Evolutionary conservation across 2,329 filamentous ascomycete genomes (phyloP).

Genomic region (Cytospora chrysosperma): DNA sequence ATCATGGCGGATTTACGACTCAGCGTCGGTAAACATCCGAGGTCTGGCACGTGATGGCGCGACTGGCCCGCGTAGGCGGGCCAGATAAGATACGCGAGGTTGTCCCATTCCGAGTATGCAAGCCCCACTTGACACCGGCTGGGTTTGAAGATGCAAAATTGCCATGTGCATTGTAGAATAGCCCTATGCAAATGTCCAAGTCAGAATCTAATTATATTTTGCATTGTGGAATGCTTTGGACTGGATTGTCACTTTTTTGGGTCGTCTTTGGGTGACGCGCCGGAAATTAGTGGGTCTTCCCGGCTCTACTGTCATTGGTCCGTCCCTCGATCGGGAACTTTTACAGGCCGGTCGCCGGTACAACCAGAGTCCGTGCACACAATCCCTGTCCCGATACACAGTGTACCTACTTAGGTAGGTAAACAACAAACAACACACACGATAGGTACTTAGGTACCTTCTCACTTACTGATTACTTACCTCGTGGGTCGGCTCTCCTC

Average conservation of each 20-base stretch:
- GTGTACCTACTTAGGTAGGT: neutral
- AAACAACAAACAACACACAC: conserved; percentile 12
- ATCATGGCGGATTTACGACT: conserved; percentile 14
- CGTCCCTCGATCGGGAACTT: conserved; percentile 2
- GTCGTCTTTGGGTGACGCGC: conserved; percentile 21
- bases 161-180: neutral
- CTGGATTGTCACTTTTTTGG: neutral
- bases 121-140: neutral
- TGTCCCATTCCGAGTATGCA: neutral
- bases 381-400: conserved; percentile 12
- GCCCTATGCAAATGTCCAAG: neutral
- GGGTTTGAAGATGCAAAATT: neutral
- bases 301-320: conserved; percentile 2
- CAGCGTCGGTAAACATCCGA: neutral
- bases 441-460: neutral
- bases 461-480: neutral
- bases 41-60: conserved; percentile 14
- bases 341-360: conserved; percentile 18
- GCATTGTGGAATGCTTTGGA: neutral
- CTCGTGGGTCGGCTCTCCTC: neutral
- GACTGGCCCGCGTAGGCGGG: conserved; percentile 8
- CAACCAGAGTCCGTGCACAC: conserved; percentile 21
- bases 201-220: neutral
- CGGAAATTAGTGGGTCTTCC: conserved; percentile 4
- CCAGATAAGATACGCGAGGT: conserved; percentile 2